Percentiles rank a stretch among this genome's conserved stretches.
Conservation (phyloP, 1,284 basidiomycete species). For the Phylloboletellus chloephorus region DNA sequence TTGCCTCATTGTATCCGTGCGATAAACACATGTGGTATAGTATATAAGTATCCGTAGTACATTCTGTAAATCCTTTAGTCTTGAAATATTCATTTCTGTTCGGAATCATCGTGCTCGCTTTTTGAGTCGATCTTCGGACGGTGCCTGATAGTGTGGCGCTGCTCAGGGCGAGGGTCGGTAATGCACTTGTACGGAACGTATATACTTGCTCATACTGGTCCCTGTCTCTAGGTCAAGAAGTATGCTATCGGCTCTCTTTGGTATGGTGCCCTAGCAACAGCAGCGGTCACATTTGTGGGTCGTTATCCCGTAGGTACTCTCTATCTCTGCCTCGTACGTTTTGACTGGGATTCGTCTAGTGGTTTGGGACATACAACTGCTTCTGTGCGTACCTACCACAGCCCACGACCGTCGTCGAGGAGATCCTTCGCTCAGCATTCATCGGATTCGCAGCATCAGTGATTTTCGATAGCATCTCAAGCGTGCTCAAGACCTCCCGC, state of each 20-base stretch:
- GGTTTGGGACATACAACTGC: constrained; percentile 82
- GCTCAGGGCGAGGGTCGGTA: constrained; percentile 56
- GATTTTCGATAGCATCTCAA: constrained; percentile 76
- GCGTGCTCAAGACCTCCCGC: constrained; percentile 90
- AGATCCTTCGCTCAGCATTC: constrained; percentile 71
- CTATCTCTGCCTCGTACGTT: neutral
- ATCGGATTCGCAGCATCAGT: constrained; percentile 84
- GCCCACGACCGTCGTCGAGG: constrained; percentile 49
- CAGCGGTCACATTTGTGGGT: constrained; percentile 88
- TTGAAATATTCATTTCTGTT: too few species aligned
- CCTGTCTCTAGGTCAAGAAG: constrained; percentile 48
- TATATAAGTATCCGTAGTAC: too few species aligned
- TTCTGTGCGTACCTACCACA: constrained; percentile 60
- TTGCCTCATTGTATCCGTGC: too few species aligned
- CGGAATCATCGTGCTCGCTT: too few species aligned
- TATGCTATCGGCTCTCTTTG: constrained; percentile 77
- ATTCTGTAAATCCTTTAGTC: too few species aligned
- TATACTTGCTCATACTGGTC: neutral
- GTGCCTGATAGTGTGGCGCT: constrained; percentile 60
- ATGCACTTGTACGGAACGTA: neutral
- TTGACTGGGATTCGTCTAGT: constrained; percentile 34
- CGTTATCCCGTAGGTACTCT: constrained; percentile 60
- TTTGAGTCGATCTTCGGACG: too few species aligned
- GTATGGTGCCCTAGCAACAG: constrained; percentile 85
- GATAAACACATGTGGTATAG: too few species aligned